Evolutionary conservation across 495 filamentous ascomycete genomes (phyloP).

Genomic region (Polyplosphaeria fusca): DNA sequence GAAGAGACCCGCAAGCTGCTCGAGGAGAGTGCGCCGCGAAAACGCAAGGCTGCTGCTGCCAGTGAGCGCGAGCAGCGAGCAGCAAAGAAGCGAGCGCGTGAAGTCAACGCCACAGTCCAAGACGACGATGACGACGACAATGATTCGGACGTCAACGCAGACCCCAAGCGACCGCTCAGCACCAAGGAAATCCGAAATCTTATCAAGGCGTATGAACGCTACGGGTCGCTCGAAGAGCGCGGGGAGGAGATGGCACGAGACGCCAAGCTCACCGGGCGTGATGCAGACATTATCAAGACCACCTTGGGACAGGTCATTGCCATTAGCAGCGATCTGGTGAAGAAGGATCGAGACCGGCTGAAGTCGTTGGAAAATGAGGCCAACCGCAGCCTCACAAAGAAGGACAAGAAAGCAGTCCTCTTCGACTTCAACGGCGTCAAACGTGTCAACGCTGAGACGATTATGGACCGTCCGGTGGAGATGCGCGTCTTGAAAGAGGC

Average conservation of each 20-base stretch:
- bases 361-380: slow-evolving; percentile 61
- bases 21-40: slow-evolving; percentile 82
- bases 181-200: slow-evolving; percentile 92
- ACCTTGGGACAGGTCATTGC: slow-evolving; percentile 70
- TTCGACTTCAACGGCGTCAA: slow-evolving; percentile 91
- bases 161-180: slow-evolving; percentile 80
- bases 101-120: slow-evolving; percentile 53
- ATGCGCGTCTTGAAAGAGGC: slow-evolving; percentile 78
- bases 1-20: slow-evolving; percentile 77
- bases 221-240: slow-evolving; percentile 81
- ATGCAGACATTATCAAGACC: slow-evolving; percentile 68
- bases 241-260: slow-evolving; percentile 81
- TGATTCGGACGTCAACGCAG: slow-evolving; percentile 53
- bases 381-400: slow-evolving; percentile 79
- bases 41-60: slow-evolving; percentile 66
- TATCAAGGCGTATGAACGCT: slow-evolving; percentile 79
- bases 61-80: slow-evolving; percentile 79
- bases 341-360: slow-evolving; percentile 62
- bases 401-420: slow-evolving; percentile 92
- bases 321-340: slow-evolving; percentile 64
- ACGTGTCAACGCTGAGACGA: slow-evolving; percentile 90
- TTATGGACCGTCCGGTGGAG: slow-evolving; percentile 82
- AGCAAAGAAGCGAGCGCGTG: slow-evolving; percentile 86
- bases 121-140: slow-evolving; percentile 56
- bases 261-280: slow-evolving; percentile 74